Conservation (phyloP, 257 asterid species). For the Solanum verrucosum region DNA sequence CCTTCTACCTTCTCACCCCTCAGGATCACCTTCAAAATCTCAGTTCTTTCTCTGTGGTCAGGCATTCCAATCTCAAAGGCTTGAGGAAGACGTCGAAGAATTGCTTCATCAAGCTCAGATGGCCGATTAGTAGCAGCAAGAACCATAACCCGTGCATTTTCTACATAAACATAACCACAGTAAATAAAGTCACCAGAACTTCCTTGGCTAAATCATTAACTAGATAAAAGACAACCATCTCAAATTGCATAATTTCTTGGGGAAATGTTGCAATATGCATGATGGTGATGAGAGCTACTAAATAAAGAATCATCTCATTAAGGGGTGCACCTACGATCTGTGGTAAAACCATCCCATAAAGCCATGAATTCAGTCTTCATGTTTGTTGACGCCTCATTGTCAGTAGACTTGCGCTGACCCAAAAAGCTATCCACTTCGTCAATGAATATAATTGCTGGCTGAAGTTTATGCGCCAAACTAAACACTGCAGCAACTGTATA, state of each 20-base stretch:
- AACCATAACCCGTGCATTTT: constrained; percentile 85
- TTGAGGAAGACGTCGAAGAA: constrained; percentile 92
- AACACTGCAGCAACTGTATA: constrained; percentile 89
- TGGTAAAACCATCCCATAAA: constrained; percentile 98
- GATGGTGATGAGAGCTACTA: not conserved
- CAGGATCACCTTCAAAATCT: constrained; percentile 71
- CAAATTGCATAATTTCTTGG: not conserved
- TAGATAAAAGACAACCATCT: not conserved
- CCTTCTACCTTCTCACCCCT: constrained; percentile 68
- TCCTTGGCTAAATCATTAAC: not conserved
- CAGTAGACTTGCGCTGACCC: constrained; percentile 84
- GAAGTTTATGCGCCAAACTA: constrained; percentile 88
- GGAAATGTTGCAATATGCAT: not conserved
- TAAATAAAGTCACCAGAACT: constrained; percentile 3
- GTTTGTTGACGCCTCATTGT: constrained; percentile 75
- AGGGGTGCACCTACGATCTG: constrained; percentile 58
- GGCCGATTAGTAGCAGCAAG: constrained; percentile 98
- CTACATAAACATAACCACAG: constrained; percentile 23
- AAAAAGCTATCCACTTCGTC: constrained; percentile 97
- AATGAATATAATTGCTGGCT: constrained; percentile 96
- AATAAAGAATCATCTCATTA: not conserved
- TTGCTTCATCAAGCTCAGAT: constrained; percentile 97
- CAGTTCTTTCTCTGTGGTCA: constrained; percentile 51
- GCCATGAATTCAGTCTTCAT: constrained; percentile 99
- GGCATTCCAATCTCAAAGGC: constrained; percentile 90